Percentiles rank a stretch among this genome's conserved stretches.
Conservation (phyloP, 805 yeast species). For the Teunomyces lycoperdinae region DNA sequence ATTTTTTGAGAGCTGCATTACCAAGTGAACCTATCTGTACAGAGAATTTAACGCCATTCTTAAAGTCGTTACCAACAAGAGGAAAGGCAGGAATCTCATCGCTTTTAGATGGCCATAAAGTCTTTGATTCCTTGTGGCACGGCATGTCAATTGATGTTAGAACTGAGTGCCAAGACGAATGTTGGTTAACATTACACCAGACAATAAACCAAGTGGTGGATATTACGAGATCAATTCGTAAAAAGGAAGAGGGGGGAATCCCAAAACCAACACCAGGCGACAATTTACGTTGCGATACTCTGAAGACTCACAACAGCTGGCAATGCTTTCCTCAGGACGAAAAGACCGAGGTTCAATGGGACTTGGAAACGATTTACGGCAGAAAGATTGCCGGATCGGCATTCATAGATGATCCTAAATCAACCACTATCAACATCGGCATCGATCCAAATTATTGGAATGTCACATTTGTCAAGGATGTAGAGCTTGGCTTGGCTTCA, state of each 20-base stretch:
- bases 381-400: constrained; percentile 62
- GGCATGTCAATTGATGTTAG: constrained; percentile 82
- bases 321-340: constrained; percentile 79
- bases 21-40: constrained; percentile 97
- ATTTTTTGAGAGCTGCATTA: constrained; percentile 74
- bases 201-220: constrained; percentile 71
- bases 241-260: constrained; percentile 58
- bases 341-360: constrained; percentile 45
- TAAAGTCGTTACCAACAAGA: constrained; percentile 85
- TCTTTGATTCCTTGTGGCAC: constrained; percentile 93
- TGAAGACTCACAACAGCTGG: constrained; percentile 55
- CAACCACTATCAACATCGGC: constrained; percentile 45
- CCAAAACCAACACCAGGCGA: constrained; percentile 77
- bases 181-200: constrained; percentile 58
- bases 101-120: constrained; percentile 82
- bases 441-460: constrained; percentile 48
- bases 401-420: constrained; percentile 42
- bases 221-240: constrained; percentile 62
- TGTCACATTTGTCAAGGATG: constrained; percentile 24
- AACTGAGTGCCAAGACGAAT: constrained; percentile 46
- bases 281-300: constrained; percentile 58
- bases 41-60: constrained; percentile 90
- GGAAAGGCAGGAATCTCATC: constrained; percentile 88
- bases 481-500: constrained; percentile 7
- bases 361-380: constrained; percentile 69